These are phyloP conservation scores for Mytilinidion resinicola DNA, from an alignment of 495 filamentous ascomycete species.

Conservation along the genomic window DNA sequence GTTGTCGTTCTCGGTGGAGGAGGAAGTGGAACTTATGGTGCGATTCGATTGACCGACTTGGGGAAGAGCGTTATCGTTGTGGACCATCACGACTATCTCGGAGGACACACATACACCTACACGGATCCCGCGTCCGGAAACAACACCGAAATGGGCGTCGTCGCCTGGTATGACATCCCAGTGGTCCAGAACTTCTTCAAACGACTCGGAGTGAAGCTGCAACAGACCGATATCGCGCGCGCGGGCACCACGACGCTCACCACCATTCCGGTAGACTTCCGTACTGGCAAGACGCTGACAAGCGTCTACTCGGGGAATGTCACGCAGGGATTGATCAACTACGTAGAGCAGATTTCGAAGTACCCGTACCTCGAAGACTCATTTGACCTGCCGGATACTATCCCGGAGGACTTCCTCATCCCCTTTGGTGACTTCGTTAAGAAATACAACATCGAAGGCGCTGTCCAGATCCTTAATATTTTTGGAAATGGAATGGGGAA, in stretches of 20 bases:
- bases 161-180: slow-evolving; percentile 33
- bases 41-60: slow-evolving; percentile 38
- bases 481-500: slow-evolving; percentile 30
- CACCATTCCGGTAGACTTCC: slow-evolving; percentile 19
- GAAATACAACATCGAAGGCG: slow-evolving; percentile 38
- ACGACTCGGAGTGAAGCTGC: slow-evolving; percentile 23
- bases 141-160: slow-evolving; percentile 42
- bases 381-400: slow-evolving; percentile 36
- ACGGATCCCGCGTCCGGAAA: slow-evolving; percentile 36
- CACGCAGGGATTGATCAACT: slow-evolving; percentile 26
- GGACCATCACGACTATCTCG: slow-evolving; percentile 37
- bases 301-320: slow-evolving; percentile 8
- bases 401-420: slow-evolving; percentile 39
- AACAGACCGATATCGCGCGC: background rate
- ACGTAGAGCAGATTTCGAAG: slow-evolving; percentile 33
- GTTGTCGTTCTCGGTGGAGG: slow-evolving; percentile 42
- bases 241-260: slow-evolving; percentile 4
- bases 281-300: background rate
- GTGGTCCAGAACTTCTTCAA: slow-evolving; percentile 35
- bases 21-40: slow-evolving; percentile 43
- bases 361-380: slow-evolving; percentile 40
- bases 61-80: slow-evolving; percentile 40
- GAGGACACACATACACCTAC: slow-evolving; percentile 41
- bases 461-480: background rate
- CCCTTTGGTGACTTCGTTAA: slow-evolving; percentile 39